Conservation (phyloP, 2,329 filamentous ascomycete genomes). For the Fusarium paranaense region DNA sequence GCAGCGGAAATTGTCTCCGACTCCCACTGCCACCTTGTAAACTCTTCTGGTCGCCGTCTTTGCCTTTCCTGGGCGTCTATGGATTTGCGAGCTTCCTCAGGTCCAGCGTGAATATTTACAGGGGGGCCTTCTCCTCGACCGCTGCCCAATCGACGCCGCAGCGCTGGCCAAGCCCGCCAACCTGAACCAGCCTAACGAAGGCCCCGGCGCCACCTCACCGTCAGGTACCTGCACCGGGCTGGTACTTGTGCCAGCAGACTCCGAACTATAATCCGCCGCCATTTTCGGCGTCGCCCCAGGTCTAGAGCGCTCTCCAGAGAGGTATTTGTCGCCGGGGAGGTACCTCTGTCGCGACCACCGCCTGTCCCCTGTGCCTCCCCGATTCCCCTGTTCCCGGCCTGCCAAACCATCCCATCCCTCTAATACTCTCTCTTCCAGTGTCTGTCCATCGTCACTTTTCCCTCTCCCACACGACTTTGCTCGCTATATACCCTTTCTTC, state of each 20-base stretch:
- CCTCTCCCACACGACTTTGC: constrained; percentile 25
- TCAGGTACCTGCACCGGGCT: constrained; percentile 33
- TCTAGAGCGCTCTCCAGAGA: constrained; percentile 14
- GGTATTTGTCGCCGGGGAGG: constrained; percentile 29
- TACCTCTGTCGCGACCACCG: constrained; percentile 36
- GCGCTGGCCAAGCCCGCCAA: constrained; percentile 40
- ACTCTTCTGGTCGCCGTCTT: neutral
- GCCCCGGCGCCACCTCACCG: constrained; percentile 32
- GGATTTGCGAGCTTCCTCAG: constrained; percentile 19
- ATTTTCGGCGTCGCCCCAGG: neutral
- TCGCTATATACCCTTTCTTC: constrained; percentile 28
- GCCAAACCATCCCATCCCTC: constrained; percentile 43
- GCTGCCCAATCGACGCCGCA: constrained; percentile 31
- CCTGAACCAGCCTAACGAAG: constrained; percentile 44
- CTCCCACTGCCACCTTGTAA: constrained; percentile 4
- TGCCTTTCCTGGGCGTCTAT: constrained; percentile 17
- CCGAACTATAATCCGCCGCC: neutral
- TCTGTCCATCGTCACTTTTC: constrained; percentile 31
- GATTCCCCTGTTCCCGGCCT: constrained; percentile 38
- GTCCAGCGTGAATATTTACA: constrained; percentile 34
- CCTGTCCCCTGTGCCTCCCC: constrained; percentile 31
- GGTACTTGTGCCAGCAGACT: constrained; percentile 24
- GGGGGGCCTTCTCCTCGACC: constrained; percentile 24
- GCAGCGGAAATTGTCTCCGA: constrained; percentile 1
- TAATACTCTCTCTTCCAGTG: constrained; percentile 40